A percentile compares a stretch with the other conserved stretches of the same genome.
Conservation (phyloP, 495 filamentous ascomycete species). For the Ascodesmis nigricans region DNA sequence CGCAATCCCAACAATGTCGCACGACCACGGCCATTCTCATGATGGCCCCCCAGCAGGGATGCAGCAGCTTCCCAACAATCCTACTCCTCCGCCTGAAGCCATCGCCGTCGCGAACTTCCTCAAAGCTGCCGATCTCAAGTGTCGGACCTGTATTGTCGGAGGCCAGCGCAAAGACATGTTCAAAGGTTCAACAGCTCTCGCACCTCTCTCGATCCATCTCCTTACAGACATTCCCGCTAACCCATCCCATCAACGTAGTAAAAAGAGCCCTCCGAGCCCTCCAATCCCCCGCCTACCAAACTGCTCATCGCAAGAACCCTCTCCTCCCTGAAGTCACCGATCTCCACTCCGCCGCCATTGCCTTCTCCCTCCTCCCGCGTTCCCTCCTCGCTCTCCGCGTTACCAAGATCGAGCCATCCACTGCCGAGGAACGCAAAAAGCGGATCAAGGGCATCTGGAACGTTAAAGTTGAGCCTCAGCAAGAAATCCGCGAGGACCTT, state of each 20-base stretch:
- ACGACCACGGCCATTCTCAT: slow-evolving; percentile 1
- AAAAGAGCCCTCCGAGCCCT: slow-evolving; percentile 92
- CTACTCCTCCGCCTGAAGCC: slow-evolving; percentile 39
- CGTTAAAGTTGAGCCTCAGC: slow-evolving; percentile 88
- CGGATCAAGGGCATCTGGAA: slow-evolving; percentile 90
- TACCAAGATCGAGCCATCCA: slow-evolving; percentile 52
- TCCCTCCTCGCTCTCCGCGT: slow-evolving; percentile 90
- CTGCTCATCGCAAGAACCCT: slow-evolving; percentile 72
- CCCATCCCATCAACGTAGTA: slow-evolving; percentile 31
- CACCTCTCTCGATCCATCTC: background rate
- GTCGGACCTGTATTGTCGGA: slow-evolving; percentile 76
- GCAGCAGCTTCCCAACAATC: slow-evolving; percentile 13
- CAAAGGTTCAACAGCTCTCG: slow-evolving; percentile 36
- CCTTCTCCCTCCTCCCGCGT: slow-evolving; percentile 85
- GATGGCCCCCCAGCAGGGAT: slow-evolving; percentile 2
- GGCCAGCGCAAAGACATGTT: slow-evolving; percentile 98
- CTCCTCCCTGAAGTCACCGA: slow-evolving; percentile 72
- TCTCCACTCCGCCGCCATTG: slow-evolving; percentile 65
- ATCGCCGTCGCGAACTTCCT: slow-evolving; percentile 81
- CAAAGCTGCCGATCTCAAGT: slow-evolving; percentile 63
- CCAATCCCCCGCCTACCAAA: slow-evolving; percentile 66
- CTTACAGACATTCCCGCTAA: slow-evolving; percentile 16
- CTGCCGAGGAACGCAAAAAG: slow-evolving; percentile 40
- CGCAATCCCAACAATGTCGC: background rate
- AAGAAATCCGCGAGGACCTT: slow-evolving; percentile 71